phyloP scores from a whole-genome alignment of 2,329 filamentous ascomycete species.

The Pseudocercospora macadamiae region DNA sequence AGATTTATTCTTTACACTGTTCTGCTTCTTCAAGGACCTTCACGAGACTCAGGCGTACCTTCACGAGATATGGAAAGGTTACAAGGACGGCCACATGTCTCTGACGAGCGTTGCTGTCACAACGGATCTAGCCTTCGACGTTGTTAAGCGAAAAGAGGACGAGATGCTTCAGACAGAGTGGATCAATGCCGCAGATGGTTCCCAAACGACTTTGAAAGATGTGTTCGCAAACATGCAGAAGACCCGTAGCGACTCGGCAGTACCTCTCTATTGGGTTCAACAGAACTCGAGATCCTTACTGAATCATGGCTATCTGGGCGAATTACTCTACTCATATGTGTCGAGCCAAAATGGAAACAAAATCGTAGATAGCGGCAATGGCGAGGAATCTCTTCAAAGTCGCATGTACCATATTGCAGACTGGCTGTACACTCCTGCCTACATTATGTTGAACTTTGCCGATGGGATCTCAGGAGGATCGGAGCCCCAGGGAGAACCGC shows the following conservation, averaged over 20 bases:
- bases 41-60: conserved; percentile 9
- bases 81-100: conserved; percentile 1
- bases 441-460: neutral
- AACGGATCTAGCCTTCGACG: conserved; percentile 10
- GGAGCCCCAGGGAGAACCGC: neutral
- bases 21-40: conserved; percentile 12
- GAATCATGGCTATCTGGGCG: conserved; percentile 9
- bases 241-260: neutral
- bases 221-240: neutral
- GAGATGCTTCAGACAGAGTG: conserved; percentile 4
- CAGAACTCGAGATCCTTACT: neutral
- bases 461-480: neutral
- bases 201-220: neutral
- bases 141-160: conserved; percentile 5
- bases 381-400: neutral
- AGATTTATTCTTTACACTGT: conserved; percentile 11
- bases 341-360: neutral
- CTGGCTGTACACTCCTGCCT: conserved; percentile 4
- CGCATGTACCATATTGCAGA: conserved; percentile 3
- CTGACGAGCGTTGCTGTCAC: conserved; percentile 7
- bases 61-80: neutral
- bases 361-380: neutral
- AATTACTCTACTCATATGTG: conserved; percentile 3
- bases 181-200: neutral
- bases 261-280: neutral